These are phyloP conservation scores for Geosmithia flava DNA, from an alignment of 2,329 filamentous ascomycete genomes.

Conservation along the genomic window DNA sequence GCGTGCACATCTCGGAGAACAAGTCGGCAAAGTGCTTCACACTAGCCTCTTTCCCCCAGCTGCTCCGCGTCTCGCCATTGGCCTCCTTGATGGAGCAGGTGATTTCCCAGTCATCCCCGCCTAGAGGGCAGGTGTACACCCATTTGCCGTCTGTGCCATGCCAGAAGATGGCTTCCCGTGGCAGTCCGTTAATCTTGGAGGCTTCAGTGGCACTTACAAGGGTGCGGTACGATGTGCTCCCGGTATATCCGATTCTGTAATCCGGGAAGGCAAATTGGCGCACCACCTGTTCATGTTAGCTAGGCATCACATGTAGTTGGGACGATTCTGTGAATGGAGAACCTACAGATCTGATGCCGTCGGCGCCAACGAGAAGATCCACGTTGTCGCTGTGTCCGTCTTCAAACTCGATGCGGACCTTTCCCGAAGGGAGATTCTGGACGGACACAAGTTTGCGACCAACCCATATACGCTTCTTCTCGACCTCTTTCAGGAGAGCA, in stretches of 20 bases:
- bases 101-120: constrained; percentile 19
- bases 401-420: constrained; percentile 28
- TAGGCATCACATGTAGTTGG: background rate
- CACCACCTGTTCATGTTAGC: constrained; percentile 17
- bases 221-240: constrained; percentile 18
- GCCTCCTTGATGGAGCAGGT: constrained; percentile 6
- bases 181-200: constrained; percentile 14
- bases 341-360: constrained; percentile 36
- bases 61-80: constrained; percentile 12
- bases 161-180: constrained; percentile 16
- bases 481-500: constrained; percentile 32
- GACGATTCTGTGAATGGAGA: background rate
- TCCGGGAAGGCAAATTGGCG: constrained; percentile 25
- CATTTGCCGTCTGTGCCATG: constrained; percentile 15
- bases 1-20: constrained; percentile 17
- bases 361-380: constrained; percentile 37
- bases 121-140: constrained; percentile 19
- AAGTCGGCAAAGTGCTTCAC: background rate
- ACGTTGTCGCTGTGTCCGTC: constrained; percentile 25
- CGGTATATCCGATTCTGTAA: constrained; percentile 30
- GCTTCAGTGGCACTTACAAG: constrained; percentile 13
- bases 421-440: constrained; percentile 19
- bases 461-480: constrained; percentile 26
- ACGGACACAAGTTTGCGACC: constrained; percentile 28
- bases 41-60: constrained; percentile 10